Percentiles rank a stretch among this genome's conserved stretches.
Evolutionary conservation across 495 filamentous ascomycete genomes (phyloP).

Genomic region (Amphirosellinia nigrospora): DNA sequence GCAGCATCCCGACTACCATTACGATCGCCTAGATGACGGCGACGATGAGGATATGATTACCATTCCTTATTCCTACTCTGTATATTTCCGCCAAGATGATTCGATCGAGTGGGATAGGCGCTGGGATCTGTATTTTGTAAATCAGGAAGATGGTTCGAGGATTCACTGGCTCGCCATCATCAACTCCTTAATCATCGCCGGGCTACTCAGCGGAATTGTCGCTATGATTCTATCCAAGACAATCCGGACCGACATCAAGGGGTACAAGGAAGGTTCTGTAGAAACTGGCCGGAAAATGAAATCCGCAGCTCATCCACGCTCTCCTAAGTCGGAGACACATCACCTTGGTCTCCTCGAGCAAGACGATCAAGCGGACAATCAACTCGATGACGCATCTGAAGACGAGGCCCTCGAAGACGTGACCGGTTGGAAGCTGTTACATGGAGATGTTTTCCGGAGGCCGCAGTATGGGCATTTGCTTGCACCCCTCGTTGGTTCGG

Average conservation of each 20-base stretch:
- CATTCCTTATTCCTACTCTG: constrained; percentile 90
- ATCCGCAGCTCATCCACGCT: constrained; percentile 53
- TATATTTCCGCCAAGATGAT: constrained; percentile 88
- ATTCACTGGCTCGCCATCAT: constrained; percentile 94
- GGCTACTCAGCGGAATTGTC: constrained; percentile 80
- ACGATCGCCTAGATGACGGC: constrained; percentile 55
- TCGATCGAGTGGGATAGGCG: constrained; percentile 83
- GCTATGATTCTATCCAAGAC: constrained; percentile 87
- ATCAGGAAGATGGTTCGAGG: constrained; percentile 82
- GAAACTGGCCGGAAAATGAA: constrained; percentile 67
- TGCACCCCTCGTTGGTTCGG: constrained; percentile 85
- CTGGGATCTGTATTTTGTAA: constrained; percentile 94
- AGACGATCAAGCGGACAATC: constrained; percentile 61
- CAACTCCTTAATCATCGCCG: constrained; percentile 87
- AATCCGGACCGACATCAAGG: constrained; percentile 80
- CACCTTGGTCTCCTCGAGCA: constrained; percentile 69
- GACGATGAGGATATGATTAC: constrained; percentile 74
- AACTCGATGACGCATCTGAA: constrained; percentile 66
- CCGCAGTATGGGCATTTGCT: constrained; percentile 78
- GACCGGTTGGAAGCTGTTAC: constrained; percentile 93
- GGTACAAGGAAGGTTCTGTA: constrained; percentile 64
- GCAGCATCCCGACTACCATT: constrained; percentile 62
- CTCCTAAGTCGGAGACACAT: constrained; percentile 59
- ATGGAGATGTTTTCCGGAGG: constrained; percentile 89
- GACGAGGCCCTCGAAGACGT: constrained; percentile 83